phyloP scores from a whole-genome alignment of 176 grass and related monocot genomes.

The Dendrocalamus sinicus region DNA sequence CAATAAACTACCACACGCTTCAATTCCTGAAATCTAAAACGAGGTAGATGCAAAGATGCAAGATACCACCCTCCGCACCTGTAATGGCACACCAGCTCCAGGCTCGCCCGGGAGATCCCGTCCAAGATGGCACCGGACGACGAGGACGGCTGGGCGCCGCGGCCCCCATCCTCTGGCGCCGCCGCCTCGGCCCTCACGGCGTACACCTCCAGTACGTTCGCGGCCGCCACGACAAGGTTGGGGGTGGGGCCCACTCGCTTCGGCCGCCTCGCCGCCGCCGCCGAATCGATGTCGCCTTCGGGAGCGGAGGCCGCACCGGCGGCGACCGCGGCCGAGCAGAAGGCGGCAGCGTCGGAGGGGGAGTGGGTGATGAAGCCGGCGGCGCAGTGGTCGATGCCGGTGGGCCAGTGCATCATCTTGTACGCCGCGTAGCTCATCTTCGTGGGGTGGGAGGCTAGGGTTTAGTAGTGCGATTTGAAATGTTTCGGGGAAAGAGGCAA shows the following conservation, averaged over 20 bases:
- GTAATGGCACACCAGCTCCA: slow-evolving; percentile 84
- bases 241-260: slow-evolving; percentile 49
- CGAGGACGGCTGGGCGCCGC: neutral
- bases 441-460: neutral
- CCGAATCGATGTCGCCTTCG: slow-evolving; percentile 50
- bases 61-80: slow-evolving; percentile 36
- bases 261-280: slow-evolving; percentile 23
- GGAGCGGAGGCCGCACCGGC: slow-evolving; percentile 4
- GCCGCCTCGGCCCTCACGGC: slow-evolving; percentile 58
- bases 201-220: slow-evolving; percentile 86
- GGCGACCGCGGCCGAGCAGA: neutral
- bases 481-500: too few relatives aligned
- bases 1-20: neutral
- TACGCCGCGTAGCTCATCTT: slow-evolving; percentile 91
- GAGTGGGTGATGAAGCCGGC: slow-evolving; percentile 76
- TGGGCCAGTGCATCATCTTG: slow-evolving; percentile 89
- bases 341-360: slow-evolving; percentile 44
- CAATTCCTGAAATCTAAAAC: neutral
- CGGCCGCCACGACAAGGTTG: slow-evolving; percentile 80
- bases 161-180: slow-evolving; percentile 43
- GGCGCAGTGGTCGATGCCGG: slow-evolving; percentile 78
- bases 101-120: slow-evolving; percentile 60
- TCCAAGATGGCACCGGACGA: slow-evolving; percentile 50
- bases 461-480: too few relatives aligned
- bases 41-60: slow-evolving; percentile 15